These are phyloP conservation scores for Phytophthora syringae DNA, from an alignment of 352 stramenopile genomes.

Conservation along the genomic window DNA sequence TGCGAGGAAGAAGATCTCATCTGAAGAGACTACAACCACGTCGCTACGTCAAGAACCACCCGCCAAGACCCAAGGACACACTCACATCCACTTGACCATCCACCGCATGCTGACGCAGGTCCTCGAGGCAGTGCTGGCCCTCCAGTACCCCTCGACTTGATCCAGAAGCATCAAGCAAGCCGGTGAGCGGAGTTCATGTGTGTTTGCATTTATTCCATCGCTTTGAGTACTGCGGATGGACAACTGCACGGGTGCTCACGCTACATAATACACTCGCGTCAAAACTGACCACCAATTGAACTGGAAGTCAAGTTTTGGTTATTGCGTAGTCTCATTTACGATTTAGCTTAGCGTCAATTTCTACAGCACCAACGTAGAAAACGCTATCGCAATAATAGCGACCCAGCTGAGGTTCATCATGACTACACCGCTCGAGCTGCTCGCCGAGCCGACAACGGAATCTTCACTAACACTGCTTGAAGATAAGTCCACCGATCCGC, in stretches of 20 bases:
- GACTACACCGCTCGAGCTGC: background rate
- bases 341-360: too few species aligned
- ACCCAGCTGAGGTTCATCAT: background rate
- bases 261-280: too few species aligned
- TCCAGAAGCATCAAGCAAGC: background rate
- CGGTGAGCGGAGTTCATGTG: background rate
- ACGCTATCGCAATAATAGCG: background rate
- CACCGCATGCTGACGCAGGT: conserved; percentile 14
- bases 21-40: background rate
- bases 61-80: conserved; percentile 5
- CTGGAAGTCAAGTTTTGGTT: too few species aligned
- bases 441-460: background rate
- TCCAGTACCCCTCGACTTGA: conserved; percentile 14
- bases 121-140: conserved; percentile 14
- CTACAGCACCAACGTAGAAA: background rate
- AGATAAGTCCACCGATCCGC: background rate
- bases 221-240: too few species aligned
- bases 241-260: too few species aligned
- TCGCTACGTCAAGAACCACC: background rate
- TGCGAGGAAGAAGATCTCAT: background rate
- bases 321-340: too few species aligned
- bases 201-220: too few species aligned
- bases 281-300: too few species aligned
- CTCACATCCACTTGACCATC: conserved; percentile 15
- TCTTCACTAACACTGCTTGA: background rate